A percentile compares a stretch with the other conserved stretches of the same genome.
Conservation (phyloP, 1,139 yeast species). For the Yamadazyma blattariae region DNA sequence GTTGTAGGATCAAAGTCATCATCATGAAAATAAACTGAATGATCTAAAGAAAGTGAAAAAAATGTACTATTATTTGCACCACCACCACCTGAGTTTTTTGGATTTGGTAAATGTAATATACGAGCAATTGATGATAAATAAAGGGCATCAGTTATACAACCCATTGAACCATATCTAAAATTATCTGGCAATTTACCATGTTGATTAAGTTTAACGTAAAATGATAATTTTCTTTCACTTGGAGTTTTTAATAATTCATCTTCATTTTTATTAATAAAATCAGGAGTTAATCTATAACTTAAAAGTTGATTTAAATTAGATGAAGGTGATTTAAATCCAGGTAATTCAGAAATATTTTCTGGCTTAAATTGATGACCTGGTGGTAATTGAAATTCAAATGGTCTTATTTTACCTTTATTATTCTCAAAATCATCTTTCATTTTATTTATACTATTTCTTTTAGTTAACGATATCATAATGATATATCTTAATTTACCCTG, state of each 20-base stretch:
- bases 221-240: conserved; percentile 30
- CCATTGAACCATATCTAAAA: conserved; percentile 20
- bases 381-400: conserved; percentile 35
- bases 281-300: conserved; percentile 28
- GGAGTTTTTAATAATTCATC: conserved; percentile 19
- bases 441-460: conserved; percentile 22
- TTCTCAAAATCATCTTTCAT: conserved; percentile 9
- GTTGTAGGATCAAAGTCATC: conserved; percentile 40
- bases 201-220: conserved; percentile 31
- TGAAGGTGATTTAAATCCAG: conserved; percentile 13
- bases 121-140: conserved; percentile 29
- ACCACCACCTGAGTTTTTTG: conserved; percentile 15
- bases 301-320: conserved; percentile 17
- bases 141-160: conserved; percentile 34
- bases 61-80: conserved; percentile 23
- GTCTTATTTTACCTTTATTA: conserved; percentile 18
- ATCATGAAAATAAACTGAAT: conserved; percentile 41
- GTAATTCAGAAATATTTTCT: conserved; percentile 19
- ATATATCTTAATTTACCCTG: conserved; percentile 27
- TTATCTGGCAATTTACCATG: conserved; percentile 5
- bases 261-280: conserved; percentile 19
- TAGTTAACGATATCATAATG: conserved; percentile 34
- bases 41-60: conserved; percentile 43
- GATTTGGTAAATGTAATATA: conserved; percentile 24
- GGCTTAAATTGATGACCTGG: conserved; percentile 22